Evolutionary conservation across 2,329 filamentous ascomycete species (phyloP), one percentile per base, ranked within the genome.

Genomic region (Alternaria brassicae): DNA sequence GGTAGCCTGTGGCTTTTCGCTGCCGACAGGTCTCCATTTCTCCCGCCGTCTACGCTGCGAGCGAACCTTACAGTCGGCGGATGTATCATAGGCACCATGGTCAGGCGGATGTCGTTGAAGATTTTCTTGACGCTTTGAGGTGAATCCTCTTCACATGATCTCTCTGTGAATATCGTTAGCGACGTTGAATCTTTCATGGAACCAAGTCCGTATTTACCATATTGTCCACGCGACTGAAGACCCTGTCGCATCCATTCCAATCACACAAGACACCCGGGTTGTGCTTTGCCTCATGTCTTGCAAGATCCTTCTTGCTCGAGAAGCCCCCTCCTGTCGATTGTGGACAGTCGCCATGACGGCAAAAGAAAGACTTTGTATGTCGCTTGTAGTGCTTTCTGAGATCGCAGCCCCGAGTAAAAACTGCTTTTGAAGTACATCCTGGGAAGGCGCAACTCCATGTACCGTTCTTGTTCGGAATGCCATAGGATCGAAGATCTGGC

Each of bases 341-440:
- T 12, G 85, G 84, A 69, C 86, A 88, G 12, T 84, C 84, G 48
- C 83, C 79, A 58, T 86, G 80, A 4, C 85, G 83, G 72, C 86
- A 88, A 72, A 86, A 88, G 53, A 88, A 82, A 15, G 85, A 81
- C 66, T 88, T 88, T 27, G 82, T 85, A 72, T 88, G 86, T 13
- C 86, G 80, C 70, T 87, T 87, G 78, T 84, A 87, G 69, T 88
- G 86, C 68, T 88, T 88, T 27, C 86, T 80, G 17, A 88, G 77
- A 71, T 88, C 86, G 69, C 86, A 88, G 30, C 85, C 85, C 42
- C 86, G 80, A 7, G 82, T 83, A 72, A 88, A 88, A 1, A 82
- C 76, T 3, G 85, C 83, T 60, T 81, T 81, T 41, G 85, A 88
- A n/a, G 84, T 82, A 72, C 86, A 88, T 13, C 82, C 84, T 1